A percentile compares a stretch with the other conserved stretches of the same genome.
phyloP scores from a whole-genome alignment of 2,329 filamentous ascomycete species.

The Fusarium caatingaense region DNA sequence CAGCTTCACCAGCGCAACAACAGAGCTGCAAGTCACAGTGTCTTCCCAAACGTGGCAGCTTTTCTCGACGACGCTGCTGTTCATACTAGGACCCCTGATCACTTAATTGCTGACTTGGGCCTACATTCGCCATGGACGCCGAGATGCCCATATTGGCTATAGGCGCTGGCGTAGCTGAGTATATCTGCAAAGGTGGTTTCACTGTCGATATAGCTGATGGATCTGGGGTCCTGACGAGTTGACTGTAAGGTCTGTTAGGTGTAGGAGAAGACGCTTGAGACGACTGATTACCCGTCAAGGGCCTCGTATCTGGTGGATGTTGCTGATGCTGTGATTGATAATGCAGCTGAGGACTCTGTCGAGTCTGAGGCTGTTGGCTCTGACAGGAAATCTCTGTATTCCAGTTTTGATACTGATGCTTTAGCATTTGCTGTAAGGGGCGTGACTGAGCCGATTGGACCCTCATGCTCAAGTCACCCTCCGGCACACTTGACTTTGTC shows the following conservation, averaged over 20 bases:
- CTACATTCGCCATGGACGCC: slow-evolving; percentile 17
- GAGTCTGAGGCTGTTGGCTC: slow-evolving; percentile 19
- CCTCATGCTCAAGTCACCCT: slow-evolving; percentile 7
- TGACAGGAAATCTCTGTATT: neutral
- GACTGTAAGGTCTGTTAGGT: slow-evolving; percentile 3
- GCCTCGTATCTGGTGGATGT: slow-evolving; percentile 17
- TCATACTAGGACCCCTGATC: slow-evolving; percentile 44
- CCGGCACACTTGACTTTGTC: slow-evolving; percentile 9
- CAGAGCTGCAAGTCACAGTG: slow-evolving; percentile 36
- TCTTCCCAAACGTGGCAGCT: slow-evolving; percentile 31
- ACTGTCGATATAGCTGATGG: slow-evolving; percentile 29
- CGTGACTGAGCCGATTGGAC: slow-evolving; percentile 19
- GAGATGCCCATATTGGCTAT: neutral
- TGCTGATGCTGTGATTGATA: slow-evolving; percentile 8
- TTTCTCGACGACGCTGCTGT: slow-evolving; percentile 29
- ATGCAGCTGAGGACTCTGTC: slow-evolving; percentile 22
- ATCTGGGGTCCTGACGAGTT: neutral
- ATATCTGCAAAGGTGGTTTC: slow-evolving; percentile 25
- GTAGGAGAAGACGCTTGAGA: slow-evolving; percentile 6
- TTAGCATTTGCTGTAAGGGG: slow-evolving; percentile 17
- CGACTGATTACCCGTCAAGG: slow-evolving; percentile 5
- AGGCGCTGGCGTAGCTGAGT: slow-evolving; percentile 14
- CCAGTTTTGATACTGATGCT: slow-evolving; percentile 15
- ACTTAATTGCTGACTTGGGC: slow-evolving; percentile 34
- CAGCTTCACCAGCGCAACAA: slow-evolving; percentile 5